Evolutionary conservation across 108 stramenopile species (phyloP), one percentile per base, ranked within the genome.

Genomic region (Discostella stelligeroides): DNA sequence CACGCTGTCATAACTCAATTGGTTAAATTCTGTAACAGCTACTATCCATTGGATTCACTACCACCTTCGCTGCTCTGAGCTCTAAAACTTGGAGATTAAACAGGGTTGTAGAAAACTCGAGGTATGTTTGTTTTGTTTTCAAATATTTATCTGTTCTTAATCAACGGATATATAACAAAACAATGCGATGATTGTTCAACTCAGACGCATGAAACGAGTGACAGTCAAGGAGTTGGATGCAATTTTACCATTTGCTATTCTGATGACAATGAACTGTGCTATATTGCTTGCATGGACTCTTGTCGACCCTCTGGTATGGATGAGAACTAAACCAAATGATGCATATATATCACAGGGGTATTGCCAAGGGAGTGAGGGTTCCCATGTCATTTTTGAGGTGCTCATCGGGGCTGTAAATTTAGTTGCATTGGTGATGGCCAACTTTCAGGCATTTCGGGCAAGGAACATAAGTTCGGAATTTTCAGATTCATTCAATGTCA

Each of bases 281-380:
- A 51, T 85, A 5, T 43, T 89, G 41, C 42, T 73, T 54, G 56
- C 37, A 15, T 89, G 88, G 88, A 85, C 85, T 24, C 46, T 67
- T 14, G 15, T 86, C 2, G 82, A 82, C 60, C 80, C 85, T 18
- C 29, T 84, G 17, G 45, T 30, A 40, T 64, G 54, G 54, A 18
- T 55, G 17, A 27, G 54, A 29, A 55, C 54, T 20, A 18, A 55
- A 55, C 54, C 54, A 7, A 18, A 55, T 29, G 34, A 6, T 34
- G 25, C 4, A 6, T 14, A 15, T 2, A 24, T 48, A 14, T 64
- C 40, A 9, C 11, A 37, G 0, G 45, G 37, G 2, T 49, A 10
- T 48, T 20, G 15, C 28, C 8, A 27, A 23, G 21, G 1, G 8
- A 13, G 48, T 12, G 17, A 18, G 11, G 67, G 67, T 0, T 23